Evolutionary conservation across 148 eudicot species (phyloP).

Genomic region (Rhododendron henanense): DNA sequence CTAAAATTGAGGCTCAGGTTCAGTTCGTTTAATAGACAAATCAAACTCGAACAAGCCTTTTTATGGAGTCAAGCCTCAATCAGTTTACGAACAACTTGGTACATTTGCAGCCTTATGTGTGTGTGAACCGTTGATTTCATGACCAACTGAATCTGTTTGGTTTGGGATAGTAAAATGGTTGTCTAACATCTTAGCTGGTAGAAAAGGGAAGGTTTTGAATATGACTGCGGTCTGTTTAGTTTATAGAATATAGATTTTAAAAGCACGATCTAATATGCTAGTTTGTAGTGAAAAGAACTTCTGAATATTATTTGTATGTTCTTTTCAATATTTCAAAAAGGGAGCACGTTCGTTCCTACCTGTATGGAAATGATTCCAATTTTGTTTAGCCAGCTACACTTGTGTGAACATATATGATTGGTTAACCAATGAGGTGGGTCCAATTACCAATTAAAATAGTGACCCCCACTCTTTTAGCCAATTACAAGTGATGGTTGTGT

Average conservation of each 20-base stretch:
- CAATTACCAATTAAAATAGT: neutral
- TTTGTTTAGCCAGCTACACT: neutral
- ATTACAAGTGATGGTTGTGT: neutral
- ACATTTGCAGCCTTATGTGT: neutral
- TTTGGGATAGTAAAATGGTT: neutral
- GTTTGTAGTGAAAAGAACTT: neutral
- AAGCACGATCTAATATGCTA: neutral
- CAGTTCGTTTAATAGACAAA: too few species aligned
- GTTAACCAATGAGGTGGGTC: neutral
- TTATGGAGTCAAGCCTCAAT: too few species aligned
- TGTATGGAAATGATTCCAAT: neutral
- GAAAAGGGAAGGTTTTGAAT: neutral
- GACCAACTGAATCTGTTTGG: conserved; percentile 15
- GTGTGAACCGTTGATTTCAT: conserved; percentile 45
- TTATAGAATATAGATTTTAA: neutral
- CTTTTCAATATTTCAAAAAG: neutral
- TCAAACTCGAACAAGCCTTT: too few species aligned
- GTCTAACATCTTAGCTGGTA: neutral
- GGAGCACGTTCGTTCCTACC: neutral
- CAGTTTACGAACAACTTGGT: too few species aligned
- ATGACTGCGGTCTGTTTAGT: neutral
- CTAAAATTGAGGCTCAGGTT: too few species aligned
- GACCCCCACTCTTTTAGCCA: neutral
- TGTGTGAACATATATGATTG: neutral
- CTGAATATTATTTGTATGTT: neutral